These are phyloP conservation scores for Verruconis gallopava DNA, from an alignment of 2,329 filamentous ascomycete species.

Conservation along the genomic window DNA sequence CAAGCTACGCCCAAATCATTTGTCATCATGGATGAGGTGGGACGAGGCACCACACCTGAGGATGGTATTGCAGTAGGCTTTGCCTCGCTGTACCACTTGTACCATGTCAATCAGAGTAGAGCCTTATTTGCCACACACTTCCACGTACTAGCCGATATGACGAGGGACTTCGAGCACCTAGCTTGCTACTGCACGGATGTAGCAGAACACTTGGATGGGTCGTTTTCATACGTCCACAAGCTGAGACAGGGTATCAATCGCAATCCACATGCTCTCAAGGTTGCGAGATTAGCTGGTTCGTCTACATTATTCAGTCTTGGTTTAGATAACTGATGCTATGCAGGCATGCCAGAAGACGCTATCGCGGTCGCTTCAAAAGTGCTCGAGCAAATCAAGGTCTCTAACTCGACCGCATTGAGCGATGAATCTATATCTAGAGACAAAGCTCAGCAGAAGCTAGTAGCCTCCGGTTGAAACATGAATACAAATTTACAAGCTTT, in stretches of 20 bases:
- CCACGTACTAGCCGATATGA: conserved; percentile 70
- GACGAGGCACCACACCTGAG: conserved; percentile 82
- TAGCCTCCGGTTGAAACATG: neutral
- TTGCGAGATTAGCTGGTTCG: conserved; percentile 74
- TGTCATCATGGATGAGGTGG: conserved; percentile 96
- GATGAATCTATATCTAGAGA: too few relatives aligned
- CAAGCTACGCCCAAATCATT: conserved; percentile 74
- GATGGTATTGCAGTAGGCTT: conserved; percentile 85
- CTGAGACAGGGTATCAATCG: conserved; percentile 72
- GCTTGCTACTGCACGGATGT: conserved; percentile 84
- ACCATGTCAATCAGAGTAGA: conserved; percentile 62
- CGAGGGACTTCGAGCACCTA: conserved; percentile 43
- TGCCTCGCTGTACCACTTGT: conserved; percentile 74
- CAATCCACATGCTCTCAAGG: conserved; percentile 83
- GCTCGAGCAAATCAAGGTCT: conserved; percentile 26
- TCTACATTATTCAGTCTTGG: neutral
- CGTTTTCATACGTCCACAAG: conserved; percentile 76
- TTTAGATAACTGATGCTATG: neutral
- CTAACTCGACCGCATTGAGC: too few relatives aligned
- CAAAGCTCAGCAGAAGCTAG: neutral
- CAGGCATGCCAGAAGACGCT: conserved; percentile 56
- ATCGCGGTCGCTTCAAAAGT: conserved; percentile 54
- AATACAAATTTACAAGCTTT: too few relatives aligned
- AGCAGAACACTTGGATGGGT: conserved; percentile 42
- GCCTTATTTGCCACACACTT: conserved; percentile 94